These are phyloP conservation scores for Rugonectria rugulosa DNA, from an alignment of 2,329 filamentous ascomycete species.

Conservation along the genomic window DNA sequence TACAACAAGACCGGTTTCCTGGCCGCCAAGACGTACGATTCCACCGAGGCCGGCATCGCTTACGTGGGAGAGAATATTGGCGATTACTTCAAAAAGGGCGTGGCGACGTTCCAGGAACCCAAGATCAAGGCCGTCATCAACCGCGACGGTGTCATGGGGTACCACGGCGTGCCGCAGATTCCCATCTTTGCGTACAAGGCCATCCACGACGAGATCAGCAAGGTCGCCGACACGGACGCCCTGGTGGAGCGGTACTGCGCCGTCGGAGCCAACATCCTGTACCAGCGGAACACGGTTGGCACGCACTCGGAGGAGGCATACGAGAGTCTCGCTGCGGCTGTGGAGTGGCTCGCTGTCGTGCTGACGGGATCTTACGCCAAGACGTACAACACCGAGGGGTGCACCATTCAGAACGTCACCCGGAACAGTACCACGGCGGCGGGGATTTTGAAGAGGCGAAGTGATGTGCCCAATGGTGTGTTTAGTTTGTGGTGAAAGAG, in stretches of 20 bases:
- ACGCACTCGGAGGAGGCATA: slow-evolving; percentile 22
- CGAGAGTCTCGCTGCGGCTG: slow-evolving; percentile 10
- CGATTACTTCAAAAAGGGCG: slow-evolving; percentile 27
- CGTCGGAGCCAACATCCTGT: slow-evolving; percentile 33
- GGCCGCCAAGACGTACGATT: slow-evolving; percentile 21
- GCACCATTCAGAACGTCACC: slow-evolving; percentile 32
- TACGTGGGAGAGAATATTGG: slow-evolving; percentile 24
- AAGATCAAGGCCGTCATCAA: slow-evolving; percentile 19
- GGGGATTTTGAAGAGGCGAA: slow-evolving; percentile 19
- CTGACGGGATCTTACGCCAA: slow-evolving; percentile 22
- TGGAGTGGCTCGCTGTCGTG: slow-evolving; percentile 26
- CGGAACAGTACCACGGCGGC: slow-evolving; percentile 20
- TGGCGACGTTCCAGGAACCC: slow-evolving; percentile 12
- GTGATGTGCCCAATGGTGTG: slow-evolving; percentile 5
- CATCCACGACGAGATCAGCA: slow-evolving; percentile 32
- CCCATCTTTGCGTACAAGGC: slow-evolving; percentile 35
- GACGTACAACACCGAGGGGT: slow-evolving; percentile 25
- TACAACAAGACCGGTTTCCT: slow-evolving; percentile 34
- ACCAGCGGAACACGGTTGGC: slow-evolving; percentile 32
- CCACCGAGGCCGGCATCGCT: slow-evolving; percentile 15
- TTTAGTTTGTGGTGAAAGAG: slow-evolving; percentile 32
- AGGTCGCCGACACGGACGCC: slow-evolving; percentile 23
- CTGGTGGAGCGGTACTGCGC: slow-evolving; percentile 30
- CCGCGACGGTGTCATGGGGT: slow-evolving; percentile 35
- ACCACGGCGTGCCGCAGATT: slow-evolving; percentile 33